Percentiles rank a stretch among this genome's conserved stretches.
These are phyloP conservation scores for Gentiana macrophylla DNA, from an alignment of 257 asterid species.

Conservation along the genomic window DNA sequence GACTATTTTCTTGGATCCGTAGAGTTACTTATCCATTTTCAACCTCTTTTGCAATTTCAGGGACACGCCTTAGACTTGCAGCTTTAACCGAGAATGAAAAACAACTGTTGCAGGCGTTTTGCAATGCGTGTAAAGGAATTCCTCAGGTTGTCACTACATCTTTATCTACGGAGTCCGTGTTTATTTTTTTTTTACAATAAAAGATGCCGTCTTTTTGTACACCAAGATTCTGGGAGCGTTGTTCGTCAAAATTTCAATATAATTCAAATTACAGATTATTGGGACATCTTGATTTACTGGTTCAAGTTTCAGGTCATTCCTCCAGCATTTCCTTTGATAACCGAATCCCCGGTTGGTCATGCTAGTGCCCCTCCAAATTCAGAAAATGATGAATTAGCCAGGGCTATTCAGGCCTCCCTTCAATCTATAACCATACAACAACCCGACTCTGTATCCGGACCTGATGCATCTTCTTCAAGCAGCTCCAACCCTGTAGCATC, in stretches of 20 bases:
- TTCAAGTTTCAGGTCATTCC: conserved; percentile 39
- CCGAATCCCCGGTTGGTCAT: conserved; percentile 32
- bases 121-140: conserved; percentile 96
- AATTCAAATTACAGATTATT: not conserved
- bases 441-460: conserved; percentile 30
- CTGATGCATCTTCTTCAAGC: conserved; percentile 29
- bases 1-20: too few species aligned
- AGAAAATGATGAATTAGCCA: conserved; percentile 47
- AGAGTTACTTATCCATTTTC: too few species aligned
- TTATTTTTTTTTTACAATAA: not conserved
- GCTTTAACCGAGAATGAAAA: conserved; percentile 50
- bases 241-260: not conserved
- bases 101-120: conserved; percentile 61
- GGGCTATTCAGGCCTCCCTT: conserved; percentile 69
- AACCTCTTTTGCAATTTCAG: conserved; percentile 26
- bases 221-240: too few species aligned
- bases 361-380: conserved; percentile 45
- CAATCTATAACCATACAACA: conserved; percentile 28
- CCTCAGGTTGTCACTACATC: conserved; percentile 53
- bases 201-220: too few species aligned
- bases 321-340: conserved; percentile 40
- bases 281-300: not conserved
- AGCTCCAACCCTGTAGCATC: conserved; percentile 19
- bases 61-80: conserved; percentile 52
- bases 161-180: not conserved